Base-by-base conservation (phyloP, 257 asterid genomes). In the Ophiorrhiza pumila region DNA sequence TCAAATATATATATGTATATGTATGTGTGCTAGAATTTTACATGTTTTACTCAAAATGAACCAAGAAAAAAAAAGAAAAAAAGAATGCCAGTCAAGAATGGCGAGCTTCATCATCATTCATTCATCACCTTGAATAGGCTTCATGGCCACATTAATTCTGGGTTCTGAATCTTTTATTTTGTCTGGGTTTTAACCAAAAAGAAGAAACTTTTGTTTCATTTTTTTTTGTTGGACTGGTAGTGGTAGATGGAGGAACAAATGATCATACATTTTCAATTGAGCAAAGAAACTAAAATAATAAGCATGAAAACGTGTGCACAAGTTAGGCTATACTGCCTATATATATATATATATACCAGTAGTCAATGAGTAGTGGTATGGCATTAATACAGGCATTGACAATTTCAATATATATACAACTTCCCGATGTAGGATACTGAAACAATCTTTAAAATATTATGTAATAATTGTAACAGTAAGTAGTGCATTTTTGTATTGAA, bases 281-380 rank as follows among this genome's bases (percentile, higher is more conserved):
- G n/a, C 37, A 18, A 34, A 41, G 50, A 74, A 74, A 7, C 65
- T 32, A 65, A 53, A n/a, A n/a, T n/a, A n/a, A 31, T 66, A 74
- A 66, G 43, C 17, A 31, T 1, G 37, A 56, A 74, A 74, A 42
- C 78, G 68, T 74, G 73, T 74, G 55, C 20, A 29, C n/a, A 64
- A 37, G 56, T 73, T 69, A 37, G n/a, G n/a, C 42, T 59, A 14
- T 47, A 62, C n/a, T 35, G 7, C 27, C 1, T 41, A n/a, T n/a
- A n/a, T n/a, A n/a, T n/a, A n/a, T n/a, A n/a, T n/a, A n/a, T n/a
- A n/a, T n/a, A n/a, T n/a, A n/a, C n/a, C n/a, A n/a, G n/a, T 20
- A 71, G 75, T 71, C 68, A 62, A 47, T 50, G 73, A 47, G 25
- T 37, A 57, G 41, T 25, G 75, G 57, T 11, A 47, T 34, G 29